Evolutionary conservation across 2,329 filamentous ascomycete genomes (phyloP).

Genomic region (Neobulgaria alba): DNA sequence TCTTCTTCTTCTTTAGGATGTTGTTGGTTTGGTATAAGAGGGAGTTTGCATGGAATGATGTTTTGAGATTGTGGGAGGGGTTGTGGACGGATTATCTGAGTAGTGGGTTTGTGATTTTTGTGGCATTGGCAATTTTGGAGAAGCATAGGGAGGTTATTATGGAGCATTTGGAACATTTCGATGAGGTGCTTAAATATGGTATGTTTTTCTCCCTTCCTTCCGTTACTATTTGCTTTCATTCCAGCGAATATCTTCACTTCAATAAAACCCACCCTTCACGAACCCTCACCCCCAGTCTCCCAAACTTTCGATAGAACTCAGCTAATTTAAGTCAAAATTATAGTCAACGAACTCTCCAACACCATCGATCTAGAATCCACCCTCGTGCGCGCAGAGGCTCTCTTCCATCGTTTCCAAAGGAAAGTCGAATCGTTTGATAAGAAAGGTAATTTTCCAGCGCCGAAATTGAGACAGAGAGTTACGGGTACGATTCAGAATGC

Average conservation of each 20-base stretch:
- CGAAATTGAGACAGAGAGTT: constrained; percentile 29
- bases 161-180: constrained; percentile 86
- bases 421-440: constrained; percentile 89
- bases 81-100: constrained; percentile 90
- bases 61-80: constrained; percentile 82
- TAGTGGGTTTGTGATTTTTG: constrained; percentile 87
- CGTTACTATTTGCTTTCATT: neutral
- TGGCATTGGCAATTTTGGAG: constrained; percentile 88
- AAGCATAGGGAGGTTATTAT: constrained; percentile 97
- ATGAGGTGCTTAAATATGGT: constrained; percentile 96
- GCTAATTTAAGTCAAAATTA: constrained; percentile 3
- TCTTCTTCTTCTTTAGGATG: constrained; percentile 99
- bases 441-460: constrained; percentile 72
- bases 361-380: constrained; percentile 87
- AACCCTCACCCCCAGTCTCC: neutral
- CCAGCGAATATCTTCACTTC: neutral
- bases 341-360: constrained; percentile 89
- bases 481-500: constrained; percentile 4
- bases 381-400: constrained; percentile 75
- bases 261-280: neutral
- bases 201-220: constrained; percentile 30
- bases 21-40: constrained; percentile 98
- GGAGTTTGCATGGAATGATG: constrained; percentile 84
- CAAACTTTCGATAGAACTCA: neutral
- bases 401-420: constrained; percentile 82